Evolutionary conservation across 148 eudicot genomes (phyloP).

Genomic region (Persicaria tinctoria): DNA sequence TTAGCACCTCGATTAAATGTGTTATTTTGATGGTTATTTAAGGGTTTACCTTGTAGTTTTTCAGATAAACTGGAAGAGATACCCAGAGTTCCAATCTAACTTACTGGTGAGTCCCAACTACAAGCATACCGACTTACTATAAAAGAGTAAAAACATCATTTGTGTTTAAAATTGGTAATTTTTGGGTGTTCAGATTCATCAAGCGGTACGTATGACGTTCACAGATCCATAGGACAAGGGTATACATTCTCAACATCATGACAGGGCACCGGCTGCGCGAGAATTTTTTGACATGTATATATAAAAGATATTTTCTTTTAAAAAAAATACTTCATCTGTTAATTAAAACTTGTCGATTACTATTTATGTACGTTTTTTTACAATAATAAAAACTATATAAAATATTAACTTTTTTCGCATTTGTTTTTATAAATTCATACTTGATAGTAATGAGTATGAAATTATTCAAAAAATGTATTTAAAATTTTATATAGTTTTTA

Average conservation of each 20-base stretch:
- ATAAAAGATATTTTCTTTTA: too few species aligned
- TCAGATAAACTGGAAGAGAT: conserved; percentile 77
- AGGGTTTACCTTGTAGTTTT: background rate
- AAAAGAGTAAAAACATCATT: background rate
- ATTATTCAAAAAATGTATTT: too few species aligned
- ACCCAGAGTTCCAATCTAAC: conserved; percentile 55
- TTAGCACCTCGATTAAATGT: too few species aligned
- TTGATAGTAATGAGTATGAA: too few species aligned
- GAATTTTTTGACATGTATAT: background rate
- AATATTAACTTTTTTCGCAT: too few species aligned
- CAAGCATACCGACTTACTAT: background rate
- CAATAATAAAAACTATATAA: too few species aligned
- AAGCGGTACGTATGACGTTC: conserved; percentile 19
- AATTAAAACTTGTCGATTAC: too few species aligned
- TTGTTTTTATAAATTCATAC: too few species aligned
- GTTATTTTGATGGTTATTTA: background rate
- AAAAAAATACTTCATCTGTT: too few species aligned
- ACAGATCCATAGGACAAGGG: conserved; percentile 63
- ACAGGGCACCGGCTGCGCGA: conserved; percentile 31
- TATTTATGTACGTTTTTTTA: too few species aligned
- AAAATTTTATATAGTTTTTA: too few species aligned
- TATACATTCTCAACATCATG: conserved; percentile 26
- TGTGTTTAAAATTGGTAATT: background rate
- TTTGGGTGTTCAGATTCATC: conserved; percentile 25
- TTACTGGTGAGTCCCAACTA: conserved; percentile 13